Percentiles rank a stretch among this genome's conserved stretches.
These are phyloP conservation scores for Cercophora samala DNA, from an alignment of 495 filamentous ascomycete species.

Conservation along the genomic window DNA sequence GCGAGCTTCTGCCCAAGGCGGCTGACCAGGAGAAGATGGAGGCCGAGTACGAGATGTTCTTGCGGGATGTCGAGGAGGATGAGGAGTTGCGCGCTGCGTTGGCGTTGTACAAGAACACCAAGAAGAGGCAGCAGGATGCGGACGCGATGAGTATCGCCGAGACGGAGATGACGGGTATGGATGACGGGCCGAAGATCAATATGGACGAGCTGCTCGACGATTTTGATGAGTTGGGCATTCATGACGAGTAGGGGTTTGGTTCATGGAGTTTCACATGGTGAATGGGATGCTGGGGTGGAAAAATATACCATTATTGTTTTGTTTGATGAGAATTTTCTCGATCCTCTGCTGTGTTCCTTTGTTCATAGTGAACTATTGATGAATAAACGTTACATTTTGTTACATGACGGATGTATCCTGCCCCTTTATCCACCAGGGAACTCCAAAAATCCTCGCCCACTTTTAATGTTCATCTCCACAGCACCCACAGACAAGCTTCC, in stretches of 20 bases:
- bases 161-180: slow-evolving; percentile 64
- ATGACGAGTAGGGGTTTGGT: slow-evolving; percentile 40
- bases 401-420: background rate
- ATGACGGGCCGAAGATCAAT: slow-evolving; percentile 70
- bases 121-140: slow-evolving; percentile 36
- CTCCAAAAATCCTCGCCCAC: background rate
- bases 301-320: background rate
- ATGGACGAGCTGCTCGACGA: slow-evolving; percentile 87
- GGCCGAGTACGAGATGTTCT: slow-evolving; percentile 92
- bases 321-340: background rate
- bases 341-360: no score
- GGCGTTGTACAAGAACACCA: slow-evolving; percentile 73
- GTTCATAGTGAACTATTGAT: no score
- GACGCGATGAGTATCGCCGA: slow-evolving; percentile 60
- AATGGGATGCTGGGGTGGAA: background rate
- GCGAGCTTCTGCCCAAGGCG: slow-evolving; percentile 71
- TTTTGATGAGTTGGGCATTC: slow-evolving; percentile 75
- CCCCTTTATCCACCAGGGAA: background rate
- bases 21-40: slow-evolving; percentile 81
- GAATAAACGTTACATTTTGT: background rate
- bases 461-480: background rate
- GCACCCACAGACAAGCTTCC: background rate
- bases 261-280: background rate
- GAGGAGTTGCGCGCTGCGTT: slow-evolving; percentile 78
- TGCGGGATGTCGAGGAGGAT: slow-evolving; percentile 95